Evolutionary conservation across 352 stramenopile species (phyloP), one percentile per base, ranked within the genome.

Genomic region (Globisporangium rhizosaccharum): DNA sequence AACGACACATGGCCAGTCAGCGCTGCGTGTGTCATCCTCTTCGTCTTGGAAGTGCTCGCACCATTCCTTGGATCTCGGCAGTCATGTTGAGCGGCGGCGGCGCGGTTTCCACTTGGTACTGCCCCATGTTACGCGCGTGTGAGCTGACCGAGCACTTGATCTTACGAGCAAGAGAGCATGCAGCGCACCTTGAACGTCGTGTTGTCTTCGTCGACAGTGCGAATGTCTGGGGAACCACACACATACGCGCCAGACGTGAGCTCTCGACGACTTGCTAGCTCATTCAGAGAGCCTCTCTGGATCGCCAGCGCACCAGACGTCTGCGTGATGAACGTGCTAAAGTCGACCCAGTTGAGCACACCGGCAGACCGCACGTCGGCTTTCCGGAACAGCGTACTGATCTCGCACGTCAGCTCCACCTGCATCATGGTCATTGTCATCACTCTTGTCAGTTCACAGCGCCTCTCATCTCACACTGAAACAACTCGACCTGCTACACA

Each of bases 31-130:
- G 3, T 2, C 8, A 36, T 33, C n/a, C 23, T 42, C 6, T 8
- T 9, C 11, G 61, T 39, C 63, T 18, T 25, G 17, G 18, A 20
- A 4, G 41, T 4, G 12, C 28, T 26, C 49, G 17, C 12, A 86
- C 76, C 66, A 84, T 76, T 33, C 65, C 63, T n/a, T 77, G 37
- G 9, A 79, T 47, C 56, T 85, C 75, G n/a, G 66, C 62, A 11
- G 72, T 57, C 52, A 73, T 65, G 18, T 80, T 74, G 20, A 82
- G 30, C 9, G 71, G 61, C 3, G 49, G 23, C 41, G 63, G 62
- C 3, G 51, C 48, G 2, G 51, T 51, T 46, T 79, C 66, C n/a
- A 52, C 47, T 68, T 71, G 62, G 25, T 71, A 72, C 70, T 84
- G 39, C 12, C 3, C 1, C 33, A n/a, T 44, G 2, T 23, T 0